A percentile compares a stretch with the other conserved stretches of the same genome.
phyloP scores from a whole-genome alignment of 2,329 filamentous ascomycete species.

The Aspergillus luchuensis region DNA sequence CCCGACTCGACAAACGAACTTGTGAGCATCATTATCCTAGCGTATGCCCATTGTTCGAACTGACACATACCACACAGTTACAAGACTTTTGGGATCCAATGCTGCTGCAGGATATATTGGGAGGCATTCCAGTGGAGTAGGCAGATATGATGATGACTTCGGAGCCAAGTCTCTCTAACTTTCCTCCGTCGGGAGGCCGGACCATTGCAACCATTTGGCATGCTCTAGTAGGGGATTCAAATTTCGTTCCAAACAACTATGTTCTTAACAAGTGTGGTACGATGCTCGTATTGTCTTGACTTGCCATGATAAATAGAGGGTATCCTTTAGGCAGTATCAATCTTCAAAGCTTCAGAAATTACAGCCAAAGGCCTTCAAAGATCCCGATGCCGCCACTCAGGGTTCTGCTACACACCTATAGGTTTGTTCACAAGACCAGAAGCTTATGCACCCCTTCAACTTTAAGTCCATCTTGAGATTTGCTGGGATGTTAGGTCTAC shows the following conservation, averaged over 20 bases:
- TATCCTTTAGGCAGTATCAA: neutral
- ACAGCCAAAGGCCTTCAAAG: neutral
- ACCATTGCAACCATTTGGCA: too few species aligned
- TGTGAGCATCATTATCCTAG: neutral
- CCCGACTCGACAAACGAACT: conserved; percentile 5
- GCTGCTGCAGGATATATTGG: conserved; percentile 3
- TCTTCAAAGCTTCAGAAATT: neutral
- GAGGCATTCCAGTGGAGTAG: neutral
- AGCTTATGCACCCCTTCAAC: too few species aligned
- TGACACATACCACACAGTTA: neutral
- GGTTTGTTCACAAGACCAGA: too few species aligned
- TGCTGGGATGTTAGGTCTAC: too few species aligned
- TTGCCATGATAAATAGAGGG: neutral
- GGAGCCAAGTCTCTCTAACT: neutral
- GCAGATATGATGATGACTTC: neutral
- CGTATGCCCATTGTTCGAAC: neutral
- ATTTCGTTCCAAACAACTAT: too few species aligned
- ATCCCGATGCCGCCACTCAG: neutral
- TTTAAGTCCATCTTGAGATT: too few species aligned
- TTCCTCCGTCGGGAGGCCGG: too few species aligned
- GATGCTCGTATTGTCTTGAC: neutral
- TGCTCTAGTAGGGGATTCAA: too few species aligned
- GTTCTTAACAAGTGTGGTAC: too few species aligned
- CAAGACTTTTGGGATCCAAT: conserved; percentile 9
- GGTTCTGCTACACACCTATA: too few species aligned